These are phyloP conservation scores for Penicillium odoratum DNA, from an alignment of 495 filamentous ascomycete genomes.

Conservation along the genomic window DNA sequence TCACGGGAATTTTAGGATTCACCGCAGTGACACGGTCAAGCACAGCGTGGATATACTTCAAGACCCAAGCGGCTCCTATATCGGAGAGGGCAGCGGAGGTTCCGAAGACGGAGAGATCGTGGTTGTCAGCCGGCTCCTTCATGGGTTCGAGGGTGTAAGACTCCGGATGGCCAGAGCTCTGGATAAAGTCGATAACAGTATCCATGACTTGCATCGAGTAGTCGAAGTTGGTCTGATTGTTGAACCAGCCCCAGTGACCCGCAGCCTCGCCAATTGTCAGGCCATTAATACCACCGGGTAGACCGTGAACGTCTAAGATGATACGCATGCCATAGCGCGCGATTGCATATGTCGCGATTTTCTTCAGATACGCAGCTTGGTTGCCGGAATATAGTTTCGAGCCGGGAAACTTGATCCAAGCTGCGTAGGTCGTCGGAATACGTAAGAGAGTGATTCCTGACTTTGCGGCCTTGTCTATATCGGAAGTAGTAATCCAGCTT, in stretches of 20 bases:
- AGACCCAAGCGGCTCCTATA: constrained; percentile 25
- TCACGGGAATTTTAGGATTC: constrained; percentile 26
- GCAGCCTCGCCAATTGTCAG: constrained; percentile 32
- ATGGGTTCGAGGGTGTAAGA: constrained; percentile 30
- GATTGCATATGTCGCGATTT: constrained; percentile 32
- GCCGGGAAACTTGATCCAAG: constrained; percentile 30
- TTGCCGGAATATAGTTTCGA: constrained; percentile 32
- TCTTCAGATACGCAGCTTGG: constrained; percentile 24
- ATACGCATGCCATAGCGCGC: constrained; percentile 32
- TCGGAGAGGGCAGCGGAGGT: constrained; percentile 30
- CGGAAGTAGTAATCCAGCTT: constrained; percentile 27
- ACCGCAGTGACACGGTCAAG: constrained; percentile 17
- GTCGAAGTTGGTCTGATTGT: constrained; percentile 26
- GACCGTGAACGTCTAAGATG: constrained; percentile 33
- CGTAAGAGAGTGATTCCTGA: constrained; percentile 27
- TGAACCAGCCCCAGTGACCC: constrained; percentile 31
- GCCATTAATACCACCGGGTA: constrained; percentile 32
- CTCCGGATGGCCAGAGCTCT: constrained; percentile 23
- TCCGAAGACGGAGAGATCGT: constrained; percentile 27
- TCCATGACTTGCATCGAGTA: constrained; percentile 32
- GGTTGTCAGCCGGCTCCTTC: constrained; percentile 33
- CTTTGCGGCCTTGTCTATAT: constrained; percentile 29
- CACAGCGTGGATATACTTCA: constrained; percentile 29
- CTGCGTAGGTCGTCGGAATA: constrained; percentile 32
- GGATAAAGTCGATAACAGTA: constrained; percentile 25